A percentile compares a stretch with the other conserved stretches of the same genome.
Evolutionary conservation across 2,329 filamentous ascomycete species (phyloP).

Genomic region (Curvularia sp.): DNA sequence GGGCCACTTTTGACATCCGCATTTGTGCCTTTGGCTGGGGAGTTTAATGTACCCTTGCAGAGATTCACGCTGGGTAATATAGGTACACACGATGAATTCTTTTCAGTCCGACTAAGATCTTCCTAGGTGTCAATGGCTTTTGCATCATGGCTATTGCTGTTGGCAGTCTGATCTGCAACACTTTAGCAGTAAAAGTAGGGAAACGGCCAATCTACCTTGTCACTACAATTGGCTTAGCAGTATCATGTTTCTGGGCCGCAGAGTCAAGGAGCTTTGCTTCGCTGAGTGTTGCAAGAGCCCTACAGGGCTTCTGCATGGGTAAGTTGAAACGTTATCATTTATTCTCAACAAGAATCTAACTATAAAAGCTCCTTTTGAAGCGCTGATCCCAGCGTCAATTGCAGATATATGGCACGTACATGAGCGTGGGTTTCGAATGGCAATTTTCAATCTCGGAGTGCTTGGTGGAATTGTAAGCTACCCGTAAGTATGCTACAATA

Average conservation of each 20-base stretch:
- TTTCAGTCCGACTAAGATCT: not conserved
- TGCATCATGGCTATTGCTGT: constrained; percentile 30
- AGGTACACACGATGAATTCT: not conserved
- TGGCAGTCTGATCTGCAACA: constrained; percentile 32
- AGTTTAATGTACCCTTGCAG: constrained; percentile 30
- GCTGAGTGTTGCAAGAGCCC: constrained; percentile 26
- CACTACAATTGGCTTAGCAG: constrained; percentile 29
- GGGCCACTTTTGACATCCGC: constrained; percentile 34
- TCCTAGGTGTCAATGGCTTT: constrained; percentile 28
- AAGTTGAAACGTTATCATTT: not conserved
- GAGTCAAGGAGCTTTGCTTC: constrained; percentile 31
- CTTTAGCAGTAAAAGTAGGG: constrained; percentile 32
- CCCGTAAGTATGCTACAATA: too few species aligned
- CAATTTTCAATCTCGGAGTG: constrained; percentile 36
- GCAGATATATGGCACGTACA: constrained; percentile 36
- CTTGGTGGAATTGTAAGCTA: constrained; percentile 30
- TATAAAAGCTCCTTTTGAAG: constrained; percentile 30
- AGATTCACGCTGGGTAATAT: constrained; percentile 25
- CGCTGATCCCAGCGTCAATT: constrained; percentile 34
- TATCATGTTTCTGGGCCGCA: constrained; percentile 35
- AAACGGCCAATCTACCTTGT: constrained; percentile 30
- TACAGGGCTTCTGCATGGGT: constrained; percentile 36
- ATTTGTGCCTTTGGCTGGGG: constrained; percentile 28
- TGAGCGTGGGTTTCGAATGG: constrained; percentile 33
- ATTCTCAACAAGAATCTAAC: not conserved